Evolutionary conservation across 805 yeast species (phyloP).

Genomic region (Pichia pseudocactophila): DNA sequence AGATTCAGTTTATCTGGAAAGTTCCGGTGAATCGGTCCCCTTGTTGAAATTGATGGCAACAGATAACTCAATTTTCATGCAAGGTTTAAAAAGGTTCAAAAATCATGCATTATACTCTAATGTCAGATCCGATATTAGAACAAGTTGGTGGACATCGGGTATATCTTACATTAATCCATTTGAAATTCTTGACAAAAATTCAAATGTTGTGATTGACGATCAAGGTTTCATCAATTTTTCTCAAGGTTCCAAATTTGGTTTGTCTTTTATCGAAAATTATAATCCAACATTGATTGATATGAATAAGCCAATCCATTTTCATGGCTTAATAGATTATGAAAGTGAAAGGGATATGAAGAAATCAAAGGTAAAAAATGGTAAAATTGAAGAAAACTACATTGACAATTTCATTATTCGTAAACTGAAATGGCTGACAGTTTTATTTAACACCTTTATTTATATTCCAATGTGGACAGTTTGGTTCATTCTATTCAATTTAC

Average conservation of each 20-base stretch:
- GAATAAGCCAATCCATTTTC: constrained; percentile 32
- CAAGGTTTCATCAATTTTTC: constrained; percentile 36
- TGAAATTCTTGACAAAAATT: constrained; percentile 27
- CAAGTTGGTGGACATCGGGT: constrained; percentile 78
- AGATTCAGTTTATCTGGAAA: constrained; percentile 27
- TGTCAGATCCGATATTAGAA: constrained; percentile 68
- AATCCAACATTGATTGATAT: constrained; percentile 51
- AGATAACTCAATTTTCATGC: constrained; percentile 48
- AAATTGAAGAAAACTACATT: constrained; percentile 8
- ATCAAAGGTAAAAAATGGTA: constrained; percentile 15
- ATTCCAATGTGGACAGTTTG: constrained; percentile 61
- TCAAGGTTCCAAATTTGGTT: constrained; percentile 28
- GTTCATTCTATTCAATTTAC: constrained; percentile 35
- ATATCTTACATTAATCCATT: constrained; percentile 58
- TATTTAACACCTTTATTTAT: constrained; percentile 37
- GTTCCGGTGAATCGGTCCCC: constrained; percentile 28
- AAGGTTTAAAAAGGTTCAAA: constrained; percentile 46
- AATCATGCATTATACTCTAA: constrained; percentile 60
- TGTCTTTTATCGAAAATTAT: constrained; percentile 42
- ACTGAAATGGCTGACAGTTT: constrained; percentile 40
- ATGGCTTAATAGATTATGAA: constrained; percentile 17
- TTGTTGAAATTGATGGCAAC: constrained; percentile 59
- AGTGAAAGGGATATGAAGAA: constrained; percentile 4
- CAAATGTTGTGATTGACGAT: constrained; percentile 29
- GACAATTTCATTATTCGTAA: constrained; percentile 21